Evolutionary conservation across 1,139 yeast species (phyloP), one percentile per base, ranked within the genome.

Genomic region (Suhomyces maxii): DNA sequence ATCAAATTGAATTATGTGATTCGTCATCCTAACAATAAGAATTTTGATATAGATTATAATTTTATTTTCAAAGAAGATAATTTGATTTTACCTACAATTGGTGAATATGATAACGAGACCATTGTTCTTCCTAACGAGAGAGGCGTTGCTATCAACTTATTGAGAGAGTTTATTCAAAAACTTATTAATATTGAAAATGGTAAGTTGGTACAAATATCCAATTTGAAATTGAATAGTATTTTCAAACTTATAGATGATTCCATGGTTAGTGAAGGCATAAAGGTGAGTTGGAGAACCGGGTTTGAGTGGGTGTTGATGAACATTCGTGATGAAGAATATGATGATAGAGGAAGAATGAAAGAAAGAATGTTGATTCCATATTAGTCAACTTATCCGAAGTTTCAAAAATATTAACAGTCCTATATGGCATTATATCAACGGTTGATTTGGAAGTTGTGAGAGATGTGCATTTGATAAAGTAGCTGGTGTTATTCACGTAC

Each of bases 1-100:
- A 64, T 71, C 18, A 65, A 64, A 49, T 47, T 61, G 11, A 66
- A 69, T 38, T 60, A 65, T 50, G 34, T 55, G 9, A 48, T 51
- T 13, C 49, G 45, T 11, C 54, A 60, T 47, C 69, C 70, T 4
- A 46, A 54, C 7, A 51, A 47, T 42, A 44, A 52, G 10, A 31
- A 40, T 25, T 44, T 57, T 32, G 48, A 48, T 12, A 46, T 51
- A 23, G 61, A 59, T 38, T 52, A 56, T 39, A 52, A 53, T 41
- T 53, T 48, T 46, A 49, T 50, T 6, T 49, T 44, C 40, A 49
- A 52, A 23, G 50, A 50, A 26, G 49, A 46, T 8, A 46, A 49
- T 37, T 18, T 49, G 28, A 46, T 47, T 23, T 36, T 41, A 40
- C 46, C 46, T 36, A 43, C 39, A 33, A 28, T 44, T 36, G 31